Base-by-base conservation (phyloP, 1,284 basidiomycete species). In the Retiboletus flavoniger region DNA sequence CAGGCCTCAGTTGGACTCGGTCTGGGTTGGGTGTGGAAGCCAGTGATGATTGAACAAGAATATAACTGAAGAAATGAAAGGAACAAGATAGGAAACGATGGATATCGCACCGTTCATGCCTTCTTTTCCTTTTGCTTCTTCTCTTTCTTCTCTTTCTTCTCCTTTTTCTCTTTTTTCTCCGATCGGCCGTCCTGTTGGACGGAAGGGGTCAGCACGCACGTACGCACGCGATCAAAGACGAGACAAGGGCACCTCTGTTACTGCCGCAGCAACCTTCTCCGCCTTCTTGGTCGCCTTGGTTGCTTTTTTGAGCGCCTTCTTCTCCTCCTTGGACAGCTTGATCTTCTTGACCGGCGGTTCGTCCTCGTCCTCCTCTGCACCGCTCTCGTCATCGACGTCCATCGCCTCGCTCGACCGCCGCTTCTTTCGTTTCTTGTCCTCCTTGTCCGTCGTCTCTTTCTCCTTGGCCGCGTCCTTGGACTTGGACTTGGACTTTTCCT, bases 321-420 rank as follows among this genome's bases (percentile, higher is more conserved):
- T 90, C 74, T 90, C 87, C 74, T 91, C 89, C 73, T 91, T 91
- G 41, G 83, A 85, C 59, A 89, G 62, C 74, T 90, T 90, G 57
- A 79, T 76, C 73, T 88, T 90, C 74, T 89, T 91, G 55, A 74
- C 62, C 8, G 82, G 74, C n/a, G 75, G 76, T 58, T 78, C 79
- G 49, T 84, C 80, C 34, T 80, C 79, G 45, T 77, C 80, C 62
- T 82, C 80, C 3, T 53, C 63, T 10, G 0, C 32, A 3, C 41
- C 56, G 52, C 84, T 79, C 48, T 80, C 79, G 44, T 74, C 79
- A 60, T 85, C 81, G 7, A 81, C 79, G 48, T 85, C 83, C 77
- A 85, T 85, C 21, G 72, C 78, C 50, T 84, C 84, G 50, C 74
- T 78, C 69, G 85, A 82, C 62, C 81, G 75, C 72, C 83, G 71